Conservation (phyloP, 2,329 filamentous ascomycete genomes). For the Penicillium freii region DNA sequence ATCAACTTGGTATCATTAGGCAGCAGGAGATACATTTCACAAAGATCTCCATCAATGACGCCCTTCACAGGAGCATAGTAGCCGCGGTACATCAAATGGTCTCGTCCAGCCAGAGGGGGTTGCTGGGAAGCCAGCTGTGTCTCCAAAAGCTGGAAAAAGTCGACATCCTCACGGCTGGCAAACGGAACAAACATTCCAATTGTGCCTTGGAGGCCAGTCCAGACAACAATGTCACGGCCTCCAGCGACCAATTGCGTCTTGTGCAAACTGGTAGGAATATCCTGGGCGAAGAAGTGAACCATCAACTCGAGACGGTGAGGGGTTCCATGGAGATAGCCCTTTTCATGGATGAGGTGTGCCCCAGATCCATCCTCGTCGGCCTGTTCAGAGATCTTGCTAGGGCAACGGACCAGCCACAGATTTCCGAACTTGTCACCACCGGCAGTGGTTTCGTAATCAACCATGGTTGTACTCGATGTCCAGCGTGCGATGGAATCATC, state of each 20-base stretch:
- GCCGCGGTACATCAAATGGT: slow-evolving; percentile 91
- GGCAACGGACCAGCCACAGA: slow-evolving; percentile 85
- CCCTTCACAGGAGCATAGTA: slow-evolving; percentile 98
- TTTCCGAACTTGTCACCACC: slow-evolving; percentile 99
- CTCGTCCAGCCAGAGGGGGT: slow-evolving; percentile 81
- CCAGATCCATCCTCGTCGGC: slow-evolving; percentile 90
- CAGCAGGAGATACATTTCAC: slow-evolving; percentile 83
- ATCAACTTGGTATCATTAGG: slow-evolving; percentile 87
- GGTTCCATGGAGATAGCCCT: slow-evolving; percentile 84
- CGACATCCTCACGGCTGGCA: slow-evolving; percentile 83
- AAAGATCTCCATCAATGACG: slow-evolving; percentile 93
- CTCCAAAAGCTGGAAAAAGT: slow-evolving; percentile 96
- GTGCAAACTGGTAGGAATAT: slow-evolving; percentile 85
- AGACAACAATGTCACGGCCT: slow-evolving; percentile 85
- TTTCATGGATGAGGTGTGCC: slow-evolving; percentile 84
- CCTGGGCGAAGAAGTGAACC: slow-evolving; percentile 85
- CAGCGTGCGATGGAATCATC: slow-evolving; percentile 88
- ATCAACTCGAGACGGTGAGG: slow-evolving; percentile 81
- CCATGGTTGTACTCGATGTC: slow-evolving; percentile 88
- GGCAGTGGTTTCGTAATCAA: slow-evolving; percentile 94
- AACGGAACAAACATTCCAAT: slow-evolving; percentile 93
- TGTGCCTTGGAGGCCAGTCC: slow-evolving; percentile 92
- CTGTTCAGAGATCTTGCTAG: slow-evolving; percentile 79
- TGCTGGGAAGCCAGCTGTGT: slow-evolving; percentile 83
- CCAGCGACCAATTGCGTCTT: slow-evolving; percentile 89